phyloP scores from a whole-genome alignment of 2,329 filamentous ascomycete species.

The Trichoderma sp. region DNA sequence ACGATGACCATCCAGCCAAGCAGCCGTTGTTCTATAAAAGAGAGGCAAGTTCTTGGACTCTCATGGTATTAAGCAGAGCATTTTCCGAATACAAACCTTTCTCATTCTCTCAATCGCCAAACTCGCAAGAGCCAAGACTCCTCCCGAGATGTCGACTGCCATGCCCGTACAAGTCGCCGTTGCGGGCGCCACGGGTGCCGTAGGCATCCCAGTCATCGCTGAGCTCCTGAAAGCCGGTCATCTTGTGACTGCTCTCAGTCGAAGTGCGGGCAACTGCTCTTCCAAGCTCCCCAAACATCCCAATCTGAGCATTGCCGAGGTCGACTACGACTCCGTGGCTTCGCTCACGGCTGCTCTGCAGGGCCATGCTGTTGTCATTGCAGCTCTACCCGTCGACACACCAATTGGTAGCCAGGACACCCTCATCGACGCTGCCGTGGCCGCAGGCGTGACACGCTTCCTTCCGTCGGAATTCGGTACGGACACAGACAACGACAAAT shows the following conservation, averaged over 20 bases:
- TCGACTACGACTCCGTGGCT: constrained; percentile 5
- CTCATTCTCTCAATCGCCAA: neutral
- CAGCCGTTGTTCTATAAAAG: neutral
- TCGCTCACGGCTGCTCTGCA: constrained; percentile 2
- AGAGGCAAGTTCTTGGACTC: neutral
- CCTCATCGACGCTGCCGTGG: constrained; percentile 11
- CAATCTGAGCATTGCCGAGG: neutral
- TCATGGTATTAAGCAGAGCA: no score
- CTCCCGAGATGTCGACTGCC: neutral
- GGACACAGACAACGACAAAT: constrained; percentile 6
- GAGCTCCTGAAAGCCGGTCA: constrained; percentile 3
- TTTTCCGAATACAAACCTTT: no score
- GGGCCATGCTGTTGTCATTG: constrained; percentile 5
- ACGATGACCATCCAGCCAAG: neutral
- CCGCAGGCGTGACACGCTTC: constrained; percentile 4
- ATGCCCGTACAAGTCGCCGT: constrained; percentile 8
- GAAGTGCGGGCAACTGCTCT: neutral
- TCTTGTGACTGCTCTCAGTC: constrained; percentile 3
- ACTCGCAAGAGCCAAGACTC: neutral
- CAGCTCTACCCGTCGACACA: neutral
- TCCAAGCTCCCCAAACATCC: constrained; percentile 3
- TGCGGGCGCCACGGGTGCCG: constrained; percentile 13
- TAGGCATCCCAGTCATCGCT: neutral
- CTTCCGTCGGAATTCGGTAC: constrained; percentile 7
- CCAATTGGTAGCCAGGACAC: constrained; percentile 3